Conservation (phyloP, 129 eudicot genomes). For the Erigeron canadensis region DNA sequence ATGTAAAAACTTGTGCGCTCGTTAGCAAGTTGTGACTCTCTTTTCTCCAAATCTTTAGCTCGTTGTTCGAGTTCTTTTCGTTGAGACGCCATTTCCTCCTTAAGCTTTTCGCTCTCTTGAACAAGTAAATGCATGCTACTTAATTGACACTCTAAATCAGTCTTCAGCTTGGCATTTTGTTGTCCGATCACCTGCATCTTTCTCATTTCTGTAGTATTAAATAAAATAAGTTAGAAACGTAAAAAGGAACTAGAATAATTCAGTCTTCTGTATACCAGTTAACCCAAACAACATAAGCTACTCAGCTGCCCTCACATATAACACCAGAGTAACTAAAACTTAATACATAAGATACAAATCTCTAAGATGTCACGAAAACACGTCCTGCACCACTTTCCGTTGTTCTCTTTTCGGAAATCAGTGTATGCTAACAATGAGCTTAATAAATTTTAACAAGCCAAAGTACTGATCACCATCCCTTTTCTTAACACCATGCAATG, state of each 20-base stretch:
- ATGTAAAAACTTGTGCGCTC: constrained; percentile 39
- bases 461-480: constrained; percentile 10
- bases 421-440: background rate
- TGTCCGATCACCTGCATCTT: constrained; percentile 48
- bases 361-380: background rate
- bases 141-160: constrained; percentile 45
- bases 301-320: too few species aligned
- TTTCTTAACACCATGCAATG: background rate
- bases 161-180: constrained; percentile 48
- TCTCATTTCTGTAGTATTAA: constrained; percentile 46
- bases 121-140: constrained; percentile 41
- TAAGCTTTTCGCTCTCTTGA: constrained; percentile 49
- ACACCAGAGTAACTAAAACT: too few species aligned
- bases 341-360: too few species aligned
- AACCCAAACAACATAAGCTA: too few species aligned
- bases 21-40: constrained; percentile 34
- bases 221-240: constrained; percentile 11
- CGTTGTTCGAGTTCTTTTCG: constrained; percentile 47
- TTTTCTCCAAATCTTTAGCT: constrained; percentile 40
- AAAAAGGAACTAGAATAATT: background rate
- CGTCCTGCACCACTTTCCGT: background rate
- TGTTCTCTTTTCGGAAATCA: background rate
- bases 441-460: background rate
- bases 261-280: too few species aligned
- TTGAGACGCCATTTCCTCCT: constrained; percentile 42